Evolutionary conservation across 1,139 yeast species (phyloP).

Genomic region (Suhomyces taliae): DNA sequence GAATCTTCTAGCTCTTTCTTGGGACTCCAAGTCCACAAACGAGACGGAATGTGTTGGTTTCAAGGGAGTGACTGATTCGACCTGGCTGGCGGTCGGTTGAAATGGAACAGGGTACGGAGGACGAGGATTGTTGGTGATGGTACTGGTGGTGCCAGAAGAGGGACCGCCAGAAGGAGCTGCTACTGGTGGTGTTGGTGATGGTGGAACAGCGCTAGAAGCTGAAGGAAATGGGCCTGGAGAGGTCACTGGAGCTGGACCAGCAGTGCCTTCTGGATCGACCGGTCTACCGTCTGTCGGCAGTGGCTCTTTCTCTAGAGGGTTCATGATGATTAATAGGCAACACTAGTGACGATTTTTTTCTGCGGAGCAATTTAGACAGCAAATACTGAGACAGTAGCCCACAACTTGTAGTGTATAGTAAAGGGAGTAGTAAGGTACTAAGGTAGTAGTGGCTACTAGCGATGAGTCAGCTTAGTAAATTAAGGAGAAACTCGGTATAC

Average conservation of each 20-base stretch:
- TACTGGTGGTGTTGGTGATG: too few species aligned
- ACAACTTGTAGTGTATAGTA: neutral
- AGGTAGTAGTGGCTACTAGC: neutral
- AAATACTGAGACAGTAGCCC: neutral
- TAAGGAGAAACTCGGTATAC: too few species aligned
- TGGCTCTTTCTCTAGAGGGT: constrained; percentile 3
- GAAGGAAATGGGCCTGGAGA: neutral
- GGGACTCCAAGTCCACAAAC: constrained; percentile 38
- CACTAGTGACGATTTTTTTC: neutral
- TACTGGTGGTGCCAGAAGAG: neutral
- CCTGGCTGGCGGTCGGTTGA: constrained; percentile 2
- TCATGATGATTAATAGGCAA: neutral
- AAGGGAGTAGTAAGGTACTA: neutral
- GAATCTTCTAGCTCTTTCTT: constrained; percentile 43
- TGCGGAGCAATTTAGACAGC: neutral
- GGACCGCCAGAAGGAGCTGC: too few species aligned
- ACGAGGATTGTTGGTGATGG: neutral
- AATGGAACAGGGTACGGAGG: neutral
- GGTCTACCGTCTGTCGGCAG: constrained; percentile 6
- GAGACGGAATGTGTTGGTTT: constrained; percentile 32
- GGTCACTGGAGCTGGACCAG: neutral
- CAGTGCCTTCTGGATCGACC: too few species aligned
- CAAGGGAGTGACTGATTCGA: constrained; percentile 11
- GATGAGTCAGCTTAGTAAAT: too few species aligned
- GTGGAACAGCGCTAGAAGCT: too few species aligned